Conservation (phyloP, 495 filamentous ascomycete species). For the Penicillium angulare region DNA sequence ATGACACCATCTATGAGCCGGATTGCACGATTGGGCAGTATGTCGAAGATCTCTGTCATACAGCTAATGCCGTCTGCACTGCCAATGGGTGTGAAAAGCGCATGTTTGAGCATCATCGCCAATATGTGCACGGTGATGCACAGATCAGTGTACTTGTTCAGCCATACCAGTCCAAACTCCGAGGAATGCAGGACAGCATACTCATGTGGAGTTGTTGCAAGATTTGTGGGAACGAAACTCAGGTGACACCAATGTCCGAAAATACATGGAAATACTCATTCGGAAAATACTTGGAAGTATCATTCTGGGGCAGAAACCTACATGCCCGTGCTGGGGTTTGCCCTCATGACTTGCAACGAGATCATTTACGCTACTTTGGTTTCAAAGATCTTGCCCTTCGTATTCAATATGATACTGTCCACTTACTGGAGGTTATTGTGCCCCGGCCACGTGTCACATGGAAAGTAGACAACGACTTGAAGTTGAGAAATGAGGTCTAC, state of each 20-base stretch:
- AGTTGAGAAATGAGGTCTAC: constrained; percentile 89
- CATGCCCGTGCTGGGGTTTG: constrained; percentile 80
- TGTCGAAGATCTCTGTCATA: constrained; percentile 84
- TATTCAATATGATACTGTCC: constrained; percentile 88
- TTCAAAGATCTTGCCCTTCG: constrained; percentile 80
- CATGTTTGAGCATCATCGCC: constrained; percentile 92
- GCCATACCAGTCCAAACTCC: constrained; percentile 66
- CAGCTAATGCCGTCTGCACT: constrained; percentile 70
- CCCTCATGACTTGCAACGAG: constrained; percentile 86
- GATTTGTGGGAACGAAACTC: constrained; percentile 83
- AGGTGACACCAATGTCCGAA: constrained; percentile 88
- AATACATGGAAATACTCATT: constrained; percentile 99
- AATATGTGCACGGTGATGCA: constrained; percentile 95
- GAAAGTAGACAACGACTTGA: constrained; percentile 93
- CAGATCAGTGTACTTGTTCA: constrained; percentile 88
- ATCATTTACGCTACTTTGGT: constrained; percentile 91
- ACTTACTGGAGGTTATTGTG: constrained; percentile 93
- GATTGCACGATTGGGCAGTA: constrained; percentile 95
- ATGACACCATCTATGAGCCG: constrained; percentile 62
- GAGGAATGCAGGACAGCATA: constrained; percentile 73
- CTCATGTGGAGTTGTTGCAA: constrained; percentile 99
- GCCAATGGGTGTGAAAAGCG: constrained; percentile 83
- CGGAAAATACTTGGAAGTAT: constrained; percentile 94
- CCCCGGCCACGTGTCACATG: constrained; percentile 87
- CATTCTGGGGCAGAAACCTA: constrained; percentile 88